These are phyloP conservation scores for Saccharomycopsis fodiens DNA, from an alignment of 805 yeast genomes.

Conservation along the genomic window DNA sequence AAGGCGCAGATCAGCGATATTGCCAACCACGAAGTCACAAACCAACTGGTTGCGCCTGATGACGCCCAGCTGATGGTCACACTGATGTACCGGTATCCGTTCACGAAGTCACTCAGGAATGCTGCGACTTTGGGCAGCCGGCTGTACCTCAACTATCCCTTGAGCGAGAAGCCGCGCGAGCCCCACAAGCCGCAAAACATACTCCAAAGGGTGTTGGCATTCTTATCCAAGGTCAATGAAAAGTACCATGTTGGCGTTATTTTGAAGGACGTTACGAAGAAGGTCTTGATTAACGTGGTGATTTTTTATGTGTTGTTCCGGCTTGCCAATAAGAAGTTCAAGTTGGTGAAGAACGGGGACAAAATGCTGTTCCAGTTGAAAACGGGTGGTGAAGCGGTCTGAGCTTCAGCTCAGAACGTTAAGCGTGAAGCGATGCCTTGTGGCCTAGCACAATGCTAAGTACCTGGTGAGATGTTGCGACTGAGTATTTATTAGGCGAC, in stretches of 20 bases:
- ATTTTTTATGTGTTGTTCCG: not conserved
- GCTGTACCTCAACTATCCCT: not conserved
- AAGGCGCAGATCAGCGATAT: constrained; percentile 1
- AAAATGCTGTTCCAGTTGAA: not conserved
- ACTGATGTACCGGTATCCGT: constrained; percentile 11
- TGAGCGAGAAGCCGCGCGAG: not conserved
- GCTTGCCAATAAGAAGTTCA: not conserved
- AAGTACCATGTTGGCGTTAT: not conserved
- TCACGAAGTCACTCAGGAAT: constrained; percentile 1
- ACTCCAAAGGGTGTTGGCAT: not conserved
- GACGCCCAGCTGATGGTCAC: constrained; percentile 10
- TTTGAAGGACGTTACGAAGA: not conserved
- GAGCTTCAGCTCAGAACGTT: not conserved
- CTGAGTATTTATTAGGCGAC: too few species aligned
- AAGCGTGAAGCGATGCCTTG: not conserved
- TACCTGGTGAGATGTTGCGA: too few species aligned
- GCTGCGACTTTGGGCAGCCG: constrained; percentile 2
- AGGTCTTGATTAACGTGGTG: not conserved
- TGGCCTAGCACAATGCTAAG: not conserved
- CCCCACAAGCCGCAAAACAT: not conserved
- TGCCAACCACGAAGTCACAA: not conserved
- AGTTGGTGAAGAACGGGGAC: not conserved
- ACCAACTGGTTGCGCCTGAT: not conserved
- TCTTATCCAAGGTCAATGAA: not conserved
- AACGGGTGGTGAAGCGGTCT: not conserved